Evolutionary conservation across 768 basidiomycete species (phyloP).

Genomic region (Boletellus emodensis): DNA sequence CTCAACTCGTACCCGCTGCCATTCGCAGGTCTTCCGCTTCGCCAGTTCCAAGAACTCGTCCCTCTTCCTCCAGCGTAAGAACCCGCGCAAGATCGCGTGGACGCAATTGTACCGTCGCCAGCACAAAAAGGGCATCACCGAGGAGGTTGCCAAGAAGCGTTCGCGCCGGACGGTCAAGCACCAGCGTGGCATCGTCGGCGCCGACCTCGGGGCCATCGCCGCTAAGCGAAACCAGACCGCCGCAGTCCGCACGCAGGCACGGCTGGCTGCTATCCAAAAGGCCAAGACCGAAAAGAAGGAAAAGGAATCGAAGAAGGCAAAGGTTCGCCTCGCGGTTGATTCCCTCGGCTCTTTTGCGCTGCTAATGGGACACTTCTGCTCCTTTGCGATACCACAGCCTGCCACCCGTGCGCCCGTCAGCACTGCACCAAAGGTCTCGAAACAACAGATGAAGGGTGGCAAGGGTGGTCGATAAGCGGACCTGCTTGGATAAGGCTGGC

Average conservation of each 20-base stretch:
- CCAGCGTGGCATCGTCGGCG: conserved; percentile 97
- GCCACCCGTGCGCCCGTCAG: conserved; percentile 46
- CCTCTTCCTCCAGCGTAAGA: conserved; percentile 98
- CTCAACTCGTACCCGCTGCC: too few species aligned
- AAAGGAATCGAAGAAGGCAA: conserved; percentile 88
- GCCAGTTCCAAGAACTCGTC: conserved; percentile 89
- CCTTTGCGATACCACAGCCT: conserved; percentile 38
- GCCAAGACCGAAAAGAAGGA: conserved; percentile 97
- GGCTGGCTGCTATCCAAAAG: conserved; percentile 84
- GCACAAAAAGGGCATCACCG: conserved; percentile 99
- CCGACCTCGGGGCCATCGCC: conserved; percentile 85
- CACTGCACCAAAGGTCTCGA: conserved; percentile 80
- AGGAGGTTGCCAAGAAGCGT: conserved; percentile 99
- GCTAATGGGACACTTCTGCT: background rate
- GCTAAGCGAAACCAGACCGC: conserved; percentile 92
- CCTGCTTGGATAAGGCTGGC: conserved; percentile 1
- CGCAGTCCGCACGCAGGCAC: conserved; percentile 74
- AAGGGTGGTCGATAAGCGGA: conserved; percentile 63
- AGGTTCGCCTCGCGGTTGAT: conserved; percentile 40
- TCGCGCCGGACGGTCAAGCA: conserved; percentile 95
- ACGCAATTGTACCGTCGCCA: conserved; percentile 90
- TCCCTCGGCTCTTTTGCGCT: background rate
- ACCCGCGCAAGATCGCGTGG: conserved; percentile 99
- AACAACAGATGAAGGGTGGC: conserved; percentile 94
- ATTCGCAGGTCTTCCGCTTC: conserved; percentile 87